Evolutionary conservation across 768 basidiomycete species (phyloP).

Genomic region (Paxillus rubicundulus): DNA sequence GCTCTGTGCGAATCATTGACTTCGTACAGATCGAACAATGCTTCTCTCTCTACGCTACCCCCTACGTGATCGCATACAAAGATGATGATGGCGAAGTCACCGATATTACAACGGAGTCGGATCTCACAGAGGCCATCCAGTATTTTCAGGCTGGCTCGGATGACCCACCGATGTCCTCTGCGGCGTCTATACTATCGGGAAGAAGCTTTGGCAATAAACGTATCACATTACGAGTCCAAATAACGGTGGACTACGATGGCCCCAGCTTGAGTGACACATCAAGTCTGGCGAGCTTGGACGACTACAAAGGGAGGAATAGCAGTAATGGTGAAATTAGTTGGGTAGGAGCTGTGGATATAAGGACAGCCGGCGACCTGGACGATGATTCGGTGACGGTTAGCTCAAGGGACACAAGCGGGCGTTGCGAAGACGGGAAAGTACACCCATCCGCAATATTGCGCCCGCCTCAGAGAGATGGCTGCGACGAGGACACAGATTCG

Average conservation of each 20-base stretch:
- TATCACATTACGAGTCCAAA: constrained; percentile 73
- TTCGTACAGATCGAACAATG: constrained; percentile 72
- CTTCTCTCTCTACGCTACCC: constrained; percentile 67
- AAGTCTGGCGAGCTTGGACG: constrained; percentile 76
- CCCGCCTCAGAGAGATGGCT: not conserved
- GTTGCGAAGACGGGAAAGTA: not conserved
- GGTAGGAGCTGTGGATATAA: constrained; percentile 49
- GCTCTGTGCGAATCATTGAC: constrained; percentile 7
- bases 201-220: constrained; percentile 63
- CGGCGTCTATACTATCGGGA: constrained; percentile 68
- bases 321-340: constrained; percentile 44
- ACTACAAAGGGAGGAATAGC: constrained; percentile 57
- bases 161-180: constrained; percentile 67
- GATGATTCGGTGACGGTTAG: constrained; percentile 78
- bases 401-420: constrained; percentile 53
- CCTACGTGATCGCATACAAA: constrained; percentile 77
- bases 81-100: constrained; percentile 86
- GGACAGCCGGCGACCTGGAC: constrained; percentile 46
- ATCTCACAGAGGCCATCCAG: constrained; percentile 82
- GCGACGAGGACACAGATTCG: not conserved
- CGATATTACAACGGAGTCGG: constrained; percentile 63
- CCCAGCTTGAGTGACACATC: constrained; percentile 87
- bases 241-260: constrained; percentile 87
- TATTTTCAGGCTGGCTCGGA: constrained; percentile 81
- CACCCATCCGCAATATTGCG: not conserved